Evolutionary conservation across 2,329 filamentous ascomycete genomes (phyloP), one percentile per base, ranked within the genome.

Genomic region (Botrytis medusae): DNA sequence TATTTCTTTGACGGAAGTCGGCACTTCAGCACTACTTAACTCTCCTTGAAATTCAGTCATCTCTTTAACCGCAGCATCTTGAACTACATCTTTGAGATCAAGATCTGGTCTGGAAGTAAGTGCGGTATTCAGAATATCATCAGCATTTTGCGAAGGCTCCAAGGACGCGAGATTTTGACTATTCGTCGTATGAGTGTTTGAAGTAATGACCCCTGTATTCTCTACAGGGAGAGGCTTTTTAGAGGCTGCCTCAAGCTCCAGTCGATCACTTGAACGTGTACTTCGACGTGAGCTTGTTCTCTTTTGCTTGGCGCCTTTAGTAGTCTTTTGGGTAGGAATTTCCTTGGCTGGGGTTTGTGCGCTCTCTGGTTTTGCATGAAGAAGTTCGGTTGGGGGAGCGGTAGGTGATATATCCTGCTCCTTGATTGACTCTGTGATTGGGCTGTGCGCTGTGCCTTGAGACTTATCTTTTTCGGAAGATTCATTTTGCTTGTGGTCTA

Each of bases 191-290:
- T 6, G 37, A 40, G 10, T 25, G 32, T n/a, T 64, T 48, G 29
- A 42, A 54, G 44, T 10, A 5, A 14, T 67, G 9, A 8, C 12
- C 29, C 46, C 61, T 16, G 40, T 20, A n/a, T n/a, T 40, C 22
- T 67, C 29, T 29, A 37, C 9, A 22, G n/a, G 2, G 25, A 46
- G 20, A 51, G 34, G 37, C 37, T 25, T 46, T 22, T 44, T 29
- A n/a, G 29, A 6, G 1, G 8, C 22, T 14, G 70, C 37, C 29
- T 65, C 51, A 34, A 40, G 29, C 34, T 42, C 60, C 25, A 72
- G 16, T 46, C 62, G 48, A 48, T 72, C 62, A 25, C 70, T 68
- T 48, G 46, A 63, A 51, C 70, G 70, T 59, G 62, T 60, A 29
- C 61, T 72, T 60, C 62, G 46, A 29, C 48, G 46, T 32, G 46